Evolutionary conservation across 1,284 basidiomycete species (phyloP).

Genomic region (Boletus sp.): DNA sequence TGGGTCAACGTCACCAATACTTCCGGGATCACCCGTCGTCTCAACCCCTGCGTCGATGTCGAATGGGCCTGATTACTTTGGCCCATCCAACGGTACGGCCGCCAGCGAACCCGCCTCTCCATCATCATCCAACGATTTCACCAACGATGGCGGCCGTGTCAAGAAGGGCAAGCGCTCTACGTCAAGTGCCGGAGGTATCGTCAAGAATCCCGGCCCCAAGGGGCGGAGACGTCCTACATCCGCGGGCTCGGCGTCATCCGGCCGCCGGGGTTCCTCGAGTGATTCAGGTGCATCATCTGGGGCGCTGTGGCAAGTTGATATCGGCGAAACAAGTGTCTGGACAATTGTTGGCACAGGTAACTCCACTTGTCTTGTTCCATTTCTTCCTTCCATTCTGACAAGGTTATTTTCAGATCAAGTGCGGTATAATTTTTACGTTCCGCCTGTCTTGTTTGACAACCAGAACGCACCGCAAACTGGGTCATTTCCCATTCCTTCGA

Average conservation of each 20-base stretch:
- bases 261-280: constrained; percentile 59
- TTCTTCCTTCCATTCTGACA: constrained; percentile 9
- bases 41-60: constrained; percentile 61
- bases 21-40: constrained; percentile 65
- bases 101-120: constrained; percentile 70
- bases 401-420: constrained; percentile 63
- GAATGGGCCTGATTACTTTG: constrained; percentile 62
- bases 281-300: constrained; percentile 70
- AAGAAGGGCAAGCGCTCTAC: constrained; percentile 74
- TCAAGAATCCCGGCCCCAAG: constrained; percentile 58
- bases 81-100: constrained; percentile 37
- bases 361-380: constrained; percentile 17
- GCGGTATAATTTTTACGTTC: constrained; percentile 90
- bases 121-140: constrained; percentile 62
- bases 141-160: constrained; percentile 78
- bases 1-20: constrained; percentile 58
- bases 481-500: constrained; percentile 73
- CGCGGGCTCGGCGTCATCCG: constrained; percentile 66
- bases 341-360: constrained; percentile 87
- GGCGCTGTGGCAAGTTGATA: constrained; percentile 83
- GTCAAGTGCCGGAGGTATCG: constrained; percentile 65
- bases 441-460: constrained; percentile 78
- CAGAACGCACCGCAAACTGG: constrained; percentile 63
- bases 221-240: constrained; percentile 70
- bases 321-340: constrained; percentile 90